Evolutionary conservation across 2,329 filamentous ascomycete genomes (phyloP).

Genomic region (Metarhizium anisopliae): DNA sequence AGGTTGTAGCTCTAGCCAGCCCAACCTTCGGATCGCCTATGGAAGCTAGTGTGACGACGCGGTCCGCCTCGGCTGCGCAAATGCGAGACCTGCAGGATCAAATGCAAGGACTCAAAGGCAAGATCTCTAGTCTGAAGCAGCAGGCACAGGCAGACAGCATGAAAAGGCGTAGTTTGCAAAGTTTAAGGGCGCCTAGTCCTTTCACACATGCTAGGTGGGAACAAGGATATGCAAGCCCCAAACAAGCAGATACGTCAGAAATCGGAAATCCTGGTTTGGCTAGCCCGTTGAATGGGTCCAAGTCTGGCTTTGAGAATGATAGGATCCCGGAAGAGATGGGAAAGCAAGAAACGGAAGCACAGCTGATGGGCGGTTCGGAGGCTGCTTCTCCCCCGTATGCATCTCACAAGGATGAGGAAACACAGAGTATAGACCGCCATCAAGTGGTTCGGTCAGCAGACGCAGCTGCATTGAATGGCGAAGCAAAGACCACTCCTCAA

Average conservation of each 20-base stretch:
- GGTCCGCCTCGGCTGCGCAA: conserved; percentile 64
- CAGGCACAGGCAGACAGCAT: conserved; percentile 72
- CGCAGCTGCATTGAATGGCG: neutral
- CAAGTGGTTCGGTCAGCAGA: neutral
- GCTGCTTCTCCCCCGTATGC: neutral
- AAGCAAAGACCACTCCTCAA: neutral
- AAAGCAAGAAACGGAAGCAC: conserved; percentile 3
- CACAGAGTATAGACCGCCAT: neutral
- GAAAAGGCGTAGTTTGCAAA: conserved; percentile 68
- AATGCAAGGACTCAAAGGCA: conserved; percentile 76
- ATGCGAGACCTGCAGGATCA: conserved; percentile 71
- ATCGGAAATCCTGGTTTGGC: conserved; percentile 4
- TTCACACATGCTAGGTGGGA: conserved; percentile 58
- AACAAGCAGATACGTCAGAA: conserved; percentile 9
- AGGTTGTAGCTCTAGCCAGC: conserved; percentile 31
- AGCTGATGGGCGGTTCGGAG: conserved; percentile 5
- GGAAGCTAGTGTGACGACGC: conserved; percentile 45
- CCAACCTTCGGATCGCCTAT: conserved; percentile 33
- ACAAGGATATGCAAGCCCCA: conserved; percentile 10
- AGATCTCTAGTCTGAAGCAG: conserved; percentile 71
- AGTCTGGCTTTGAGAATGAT: neutral
- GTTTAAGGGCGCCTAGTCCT: conserved; percentile 65
- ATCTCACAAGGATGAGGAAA: neutral
- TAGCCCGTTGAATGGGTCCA: neutral
- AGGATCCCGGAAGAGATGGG: neutral